Evolutionary conservation across 2,329 filamentous ascomycete genomes (phyloP).

Genomic region (Aspergillus intermedius): DNA sequence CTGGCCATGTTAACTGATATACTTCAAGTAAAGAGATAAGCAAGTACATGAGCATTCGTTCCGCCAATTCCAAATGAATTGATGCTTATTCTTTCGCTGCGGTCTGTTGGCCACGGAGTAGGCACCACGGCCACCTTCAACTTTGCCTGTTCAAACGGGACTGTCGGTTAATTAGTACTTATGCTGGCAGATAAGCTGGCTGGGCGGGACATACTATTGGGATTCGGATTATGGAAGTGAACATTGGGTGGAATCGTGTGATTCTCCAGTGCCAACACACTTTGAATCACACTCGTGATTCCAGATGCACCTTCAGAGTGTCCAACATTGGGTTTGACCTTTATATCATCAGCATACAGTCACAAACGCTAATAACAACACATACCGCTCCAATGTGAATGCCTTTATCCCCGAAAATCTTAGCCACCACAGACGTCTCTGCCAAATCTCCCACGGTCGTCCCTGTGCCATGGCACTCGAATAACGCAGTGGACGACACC

Average conservation of each 20-base stretch:
- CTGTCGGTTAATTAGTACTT: not conserved
- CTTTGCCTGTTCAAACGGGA: slow-evolving; percentile 7
- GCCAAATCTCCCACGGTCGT: slow-evolving; percentile 7
- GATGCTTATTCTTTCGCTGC: slow-evolving; percentile 15
- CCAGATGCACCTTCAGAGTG: slow-evolving; percentile 17
- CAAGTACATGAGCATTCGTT: slow-evolving; percentile 6
- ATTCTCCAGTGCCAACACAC: slow-evolving; percentile 15
- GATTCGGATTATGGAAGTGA: slow-evolving; percentile 18
- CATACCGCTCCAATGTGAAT: slow-evolving; percentile 6
- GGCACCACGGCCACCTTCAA: slow-evolving; percentile 4
- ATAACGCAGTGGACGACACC: slow-evolving; percentile 3
- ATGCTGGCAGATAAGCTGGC: slow-evolving; percentile 1
- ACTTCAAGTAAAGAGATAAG: not conserved
- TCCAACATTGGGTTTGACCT: slow-evolving; percentile 19
- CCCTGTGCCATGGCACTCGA: slow-evolving; percentile 13
- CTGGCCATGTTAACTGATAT: not conserved
- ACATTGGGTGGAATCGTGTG: slow-evolving; percentile 12
- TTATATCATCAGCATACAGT: not conserved
- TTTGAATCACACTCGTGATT: slow-evolving; percentile 14
- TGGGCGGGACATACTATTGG: slow-evolving; percentile 4
- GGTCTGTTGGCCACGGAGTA: slow-evolving; percentile 13
- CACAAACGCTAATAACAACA: not conserved
- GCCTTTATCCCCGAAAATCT: slow-evolving; percentile 1
- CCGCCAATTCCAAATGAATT: slow-evolving; percentile 23
- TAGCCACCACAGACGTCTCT: slow-evolving; percentile 3